Evolutionary conservation across 805 yeast genomes (phyloP).

Genomic region (Yueomyces sinensis): DNA sequence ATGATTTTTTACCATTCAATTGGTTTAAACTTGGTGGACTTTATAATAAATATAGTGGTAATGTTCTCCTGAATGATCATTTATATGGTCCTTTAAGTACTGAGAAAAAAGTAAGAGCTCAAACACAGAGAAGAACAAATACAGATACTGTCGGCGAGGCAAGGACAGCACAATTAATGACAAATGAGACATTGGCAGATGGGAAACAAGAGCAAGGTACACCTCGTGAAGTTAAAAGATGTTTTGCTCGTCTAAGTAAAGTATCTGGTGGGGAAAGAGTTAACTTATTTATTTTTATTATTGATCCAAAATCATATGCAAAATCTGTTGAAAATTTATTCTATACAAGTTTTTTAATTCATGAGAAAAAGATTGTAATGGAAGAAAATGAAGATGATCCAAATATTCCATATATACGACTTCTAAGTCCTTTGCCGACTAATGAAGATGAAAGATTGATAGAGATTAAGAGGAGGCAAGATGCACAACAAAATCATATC

Average conservation of each 20-base stretch:
- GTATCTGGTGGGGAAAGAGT: slow-evolving; percentile 29
- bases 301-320: slow-evolving; percentile 65
- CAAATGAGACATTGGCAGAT: slow-evolving; percentile 34
- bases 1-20: slow-evolving; percentile 33
- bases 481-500: slow-evolving; percentile 38
- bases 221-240: slow-evolving; percentile 45
- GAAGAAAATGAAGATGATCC: slow-evolving; percentile 39
- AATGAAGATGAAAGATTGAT: slow-evolving; percentile 9
- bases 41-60: slow-evolving; percentile 31
- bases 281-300: slow-evolving; percentile 49
- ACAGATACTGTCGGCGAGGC: slow-evolving; percentile 31
- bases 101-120: slow-evolving; percentile 33
- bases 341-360: slow-evolving; percentile 65
- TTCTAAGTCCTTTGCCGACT: slow-evolving; percentile 20
- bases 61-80: slow-evolving; percentile 42
- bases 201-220: slow-evolving; percentile 45
- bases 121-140: slow-evolving; percentile 24
- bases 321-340: slow-evolving; percentile 79
- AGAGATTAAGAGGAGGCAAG: slow-evolving; percentile 16
- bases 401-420: slow-evolving; percentile 31
- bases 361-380: slow-evolving; percentile 52
- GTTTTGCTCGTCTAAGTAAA: slow-evolving; percentile 30
- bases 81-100: slow-evolving; percentile 59
- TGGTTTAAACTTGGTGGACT: slow-evolving; percentile 50
- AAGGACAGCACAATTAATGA: slow-evolving; percentile 40